Conservation (phyloP, 2,329 filamentous ascomycete species). For the Chalara sp. region DNA sequence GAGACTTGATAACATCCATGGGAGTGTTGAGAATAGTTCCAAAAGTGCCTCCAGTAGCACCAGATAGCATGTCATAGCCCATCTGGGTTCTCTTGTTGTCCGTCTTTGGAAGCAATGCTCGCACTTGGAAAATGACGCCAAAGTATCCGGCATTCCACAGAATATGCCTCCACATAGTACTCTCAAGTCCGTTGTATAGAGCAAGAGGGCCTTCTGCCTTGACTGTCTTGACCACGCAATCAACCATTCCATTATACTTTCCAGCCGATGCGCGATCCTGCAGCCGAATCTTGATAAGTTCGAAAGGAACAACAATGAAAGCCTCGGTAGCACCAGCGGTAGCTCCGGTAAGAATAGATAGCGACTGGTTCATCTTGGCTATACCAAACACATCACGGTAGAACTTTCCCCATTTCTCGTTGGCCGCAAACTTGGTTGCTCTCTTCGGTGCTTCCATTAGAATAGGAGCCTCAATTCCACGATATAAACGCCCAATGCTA, state of each 20-base stretch:
- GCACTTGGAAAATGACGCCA: conserved; percentile 96
- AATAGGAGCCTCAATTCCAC: conserved; percentile 91
- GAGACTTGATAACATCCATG: conserved; percentile 95
- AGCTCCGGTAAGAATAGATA: conserved; percentile 89
- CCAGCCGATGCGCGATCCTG: conserved; percentile 91
- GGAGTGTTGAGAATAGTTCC: conserved; percentile 94
- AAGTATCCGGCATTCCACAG: conserved; percentile 97
- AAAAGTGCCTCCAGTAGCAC: conserved; percentile 78
- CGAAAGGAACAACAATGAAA: conserved; percentile 96
- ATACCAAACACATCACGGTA: conserved; percentile 84
- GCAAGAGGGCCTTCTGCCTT: conserved; percentile 77
- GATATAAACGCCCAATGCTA: conserved; percentile 85
- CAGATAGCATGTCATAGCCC: conserved; percentile 80
- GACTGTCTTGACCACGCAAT: conserved; percentile 76
- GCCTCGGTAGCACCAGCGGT: conserved; percentile 92
- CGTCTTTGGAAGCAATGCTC: conserved; percentile 73
- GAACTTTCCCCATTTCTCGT: conserved; percentile 95
- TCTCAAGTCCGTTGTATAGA: conserved; percentile 94
- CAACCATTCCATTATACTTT: conserved; percentile 78
- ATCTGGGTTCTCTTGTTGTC: conserved; percentile 76
- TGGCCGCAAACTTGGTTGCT: conserved; percentile 97
- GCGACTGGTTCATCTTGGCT: conserved; percentile 80
- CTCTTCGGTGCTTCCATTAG: conserved; percentile 97
- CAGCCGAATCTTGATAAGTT: conserved; percentile 95
- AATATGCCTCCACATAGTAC: conserved; percentile 91